Evolutionary conservation across 495 filamentous ascomycete species (phyloP).

Genomic region (Penicillium ochrochloron): DNA sequence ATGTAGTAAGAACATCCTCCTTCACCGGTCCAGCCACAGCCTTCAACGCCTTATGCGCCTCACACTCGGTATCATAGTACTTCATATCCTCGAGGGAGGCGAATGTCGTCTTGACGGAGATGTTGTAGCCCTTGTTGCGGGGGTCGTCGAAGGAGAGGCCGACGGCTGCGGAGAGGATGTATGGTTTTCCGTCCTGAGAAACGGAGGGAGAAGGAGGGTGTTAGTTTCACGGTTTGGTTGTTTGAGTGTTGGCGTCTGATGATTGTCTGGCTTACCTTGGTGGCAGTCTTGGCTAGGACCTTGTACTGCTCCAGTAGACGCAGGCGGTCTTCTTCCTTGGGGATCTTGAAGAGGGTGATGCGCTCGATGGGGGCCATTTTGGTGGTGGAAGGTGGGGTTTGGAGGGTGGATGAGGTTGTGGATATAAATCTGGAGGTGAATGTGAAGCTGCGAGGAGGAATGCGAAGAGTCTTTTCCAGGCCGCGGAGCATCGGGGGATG

Average conservation of each 20-base stretch:
- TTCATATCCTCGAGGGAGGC: constrained; percentile 67
- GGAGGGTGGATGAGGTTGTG: neutral
- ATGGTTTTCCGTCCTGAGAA: constrained; percentile 65
- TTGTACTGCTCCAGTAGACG: constrained; percentile 55
- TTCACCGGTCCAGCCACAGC: constrained; percentile 41
- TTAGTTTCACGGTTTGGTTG: no score
- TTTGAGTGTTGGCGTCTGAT: no score
- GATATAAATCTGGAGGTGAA: neutral
- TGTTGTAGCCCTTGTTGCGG: constrained; percentile 65
- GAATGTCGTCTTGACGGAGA: constrained; percentile 64
- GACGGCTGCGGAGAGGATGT: constrained; percentile 58
- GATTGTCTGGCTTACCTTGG: constrained; percentile 53
- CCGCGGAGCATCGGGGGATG: neutral
- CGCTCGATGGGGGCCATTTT: constrained; percentile 56
- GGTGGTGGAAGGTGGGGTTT: neutral
- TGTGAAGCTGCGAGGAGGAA: neutral
- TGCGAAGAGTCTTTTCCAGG: neutral
- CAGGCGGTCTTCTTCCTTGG: constrained; percentile 49
- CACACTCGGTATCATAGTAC: constrained; percentile 69
- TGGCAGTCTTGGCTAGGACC: constrained; percentile 52
- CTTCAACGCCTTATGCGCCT: constrained; percentile 66
- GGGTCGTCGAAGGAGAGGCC: constrained; percentile 54
- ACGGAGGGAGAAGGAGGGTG: neutral
- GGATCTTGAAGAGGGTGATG: constrained; percentile 65
- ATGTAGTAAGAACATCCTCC: constrained; percentile 54